These are phyloP conservation scores for Trichothecium roseum DNA, from an alignment of 2,329 filamentous ascomycete species.

Conservation along the genomic window DNA sequence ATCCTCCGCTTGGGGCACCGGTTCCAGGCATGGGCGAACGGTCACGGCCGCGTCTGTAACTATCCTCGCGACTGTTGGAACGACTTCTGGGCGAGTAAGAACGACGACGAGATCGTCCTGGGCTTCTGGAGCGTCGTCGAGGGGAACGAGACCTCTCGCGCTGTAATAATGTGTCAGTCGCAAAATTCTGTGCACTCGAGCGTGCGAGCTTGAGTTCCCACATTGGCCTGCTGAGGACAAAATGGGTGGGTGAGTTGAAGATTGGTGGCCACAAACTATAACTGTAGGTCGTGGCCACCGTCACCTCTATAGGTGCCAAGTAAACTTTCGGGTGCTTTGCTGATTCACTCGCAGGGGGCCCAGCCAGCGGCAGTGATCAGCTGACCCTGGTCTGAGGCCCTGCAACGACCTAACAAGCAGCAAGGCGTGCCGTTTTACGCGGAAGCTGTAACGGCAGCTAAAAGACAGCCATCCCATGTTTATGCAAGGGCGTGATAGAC, in stretches of 20 bases:
- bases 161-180: constrained; percentile 38
- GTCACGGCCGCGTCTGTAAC: constrained; percentile 63
- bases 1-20: constrained; percentile 59
- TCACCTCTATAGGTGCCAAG: no score
- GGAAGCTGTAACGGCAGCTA: no score
- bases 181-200: constrained; percentile 9
- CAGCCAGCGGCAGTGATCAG: no score
- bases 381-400: no score
- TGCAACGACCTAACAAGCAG: no score
- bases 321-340: no score
- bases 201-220: not conserved
- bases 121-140: constrained; percentile 77
- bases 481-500: no score
- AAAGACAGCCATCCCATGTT: no score
- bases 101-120: constrained; percentile 59
- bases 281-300: not conserved
- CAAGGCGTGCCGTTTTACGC: no score
- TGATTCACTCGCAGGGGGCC: no score
- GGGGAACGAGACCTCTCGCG: constrained; percentile 77
- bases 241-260: not conserved
- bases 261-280: not conserved
- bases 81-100: constrained; percentile 73
- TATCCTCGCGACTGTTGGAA: constrained; percentile 65
- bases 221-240: not conserved
- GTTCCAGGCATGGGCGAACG: constrained; percentile 79